Evolutionary conservation across 2,329 filamentous ascomycete species (phyloP).

Genomic region (Arthrocladium fulminans): DNA sequence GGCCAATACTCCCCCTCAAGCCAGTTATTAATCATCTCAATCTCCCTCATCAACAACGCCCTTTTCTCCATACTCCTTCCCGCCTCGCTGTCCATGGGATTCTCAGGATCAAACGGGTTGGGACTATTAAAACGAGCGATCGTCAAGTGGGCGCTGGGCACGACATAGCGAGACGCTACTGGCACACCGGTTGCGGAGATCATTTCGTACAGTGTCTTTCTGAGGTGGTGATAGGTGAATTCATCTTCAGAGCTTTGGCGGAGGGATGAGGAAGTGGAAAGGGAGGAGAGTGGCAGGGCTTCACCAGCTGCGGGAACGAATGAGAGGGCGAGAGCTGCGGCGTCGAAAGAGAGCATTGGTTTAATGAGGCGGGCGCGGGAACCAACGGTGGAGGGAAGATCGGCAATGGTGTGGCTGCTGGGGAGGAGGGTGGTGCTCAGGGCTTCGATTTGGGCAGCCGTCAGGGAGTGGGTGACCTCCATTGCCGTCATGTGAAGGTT

Average conservation of each 20-base stretch:
- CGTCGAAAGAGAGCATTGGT: constrained; percentile 74
- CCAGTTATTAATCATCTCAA: constrained; percentile 72
- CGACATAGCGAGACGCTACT: constrained; percentile 71
- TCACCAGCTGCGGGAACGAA: constrained; percentile 73
- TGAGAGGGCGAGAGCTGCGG: constrained; percentile 74
- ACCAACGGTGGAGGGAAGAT: constrained; percentile 46
- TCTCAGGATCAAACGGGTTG: constrained; percentile 42
- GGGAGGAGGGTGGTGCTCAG: constrained; percentile 50
- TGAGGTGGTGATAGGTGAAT: constrained; percentile 86
- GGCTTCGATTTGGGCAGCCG: constrained; percentile 55
- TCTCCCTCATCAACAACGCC: constrained; percentile 54
- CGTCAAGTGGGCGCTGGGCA: constrained; percentile 83
- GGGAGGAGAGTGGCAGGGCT: constrained; percentile 20
- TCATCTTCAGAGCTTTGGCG: constrained; percentile 44
- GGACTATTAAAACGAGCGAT: constrained; percentile 69
- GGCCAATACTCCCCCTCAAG: constrained; percentile 64
- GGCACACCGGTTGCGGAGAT: constrained; percentile 55
- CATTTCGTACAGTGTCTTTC: constrained; percentile 63
- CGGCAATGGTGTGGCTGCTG: constrained; percentile 40
- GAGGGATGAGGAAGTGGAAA: constrained; percentile 15
- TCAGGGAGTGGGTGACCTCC: constrained; percentile 74
- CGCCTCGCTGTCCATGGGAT: constrained; percentile 31
- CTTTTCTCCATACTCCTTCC: constrained; percentile 46
- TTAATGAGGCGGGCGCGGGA: constrained; percentile 70
- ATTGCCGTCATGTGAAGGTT: constrained; percentile 77